These are phyloP conservation scores for Penicillium odoratum DNA, from an alignment of 495 filamentous ascomycete species.

Conservation along the genomic window DNA sequence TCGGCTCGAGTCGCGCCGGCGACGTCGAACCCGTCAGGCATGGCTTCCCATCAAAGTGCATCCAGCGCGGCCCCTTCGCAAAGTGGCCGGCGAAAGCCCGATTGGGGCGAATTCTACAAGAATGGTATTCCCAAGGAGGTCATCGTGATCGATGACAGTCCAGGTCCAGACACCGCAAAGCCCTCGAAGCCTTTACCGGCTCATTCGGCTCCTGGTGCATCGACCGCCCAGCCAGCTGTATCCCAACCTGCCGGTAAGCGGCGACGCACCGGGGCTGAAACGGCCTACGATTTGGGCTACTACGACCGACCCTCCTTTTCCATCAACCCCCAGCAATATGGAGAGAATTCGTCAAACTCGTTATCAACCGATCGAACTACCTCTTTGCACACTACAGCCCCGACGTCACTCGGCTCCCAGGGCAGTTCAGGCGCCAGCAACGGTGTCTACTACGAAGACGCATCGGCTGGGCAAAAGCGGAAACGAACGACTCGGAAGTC, in stretches of 20 bases:
- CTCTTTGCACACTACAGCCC: constrained; percentile 82
- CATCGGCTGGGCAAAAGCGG: constrained; percentile 74
- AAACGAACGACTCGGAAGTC: constrained; percentile 80
- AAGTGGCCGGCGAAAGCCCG: constrained; percentile 61
- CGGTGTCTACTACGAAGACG: constrained; percentile 53
- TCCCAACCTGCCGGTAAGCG: constrained; percentile 62
- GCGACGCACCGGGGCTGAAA: constrained; percentile 61
- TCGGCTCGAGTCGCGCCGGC: constrained; percentile 34
- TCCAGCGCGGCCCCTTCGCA: constrained; percentile 46
- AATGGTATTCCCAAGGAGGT: constrained; percentile 91
- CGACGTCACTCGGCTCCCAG: constrained; percentile 83
- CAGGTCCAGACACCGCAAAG: constrained; percentile 59
- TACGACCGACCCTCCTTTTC: constrained; percentile 64
- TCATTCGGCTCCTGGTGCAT: constrained; percentile 21
- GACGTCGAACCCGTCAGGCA: constrained; percentile 36
- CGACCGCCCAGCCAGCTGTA: constrained; percentile 21
- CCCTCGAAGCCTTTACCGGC: constrained; percentile 35
- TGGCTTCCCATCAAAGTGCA: constrained; percentile 33
- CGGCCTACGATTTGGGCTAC: constrained; percentile 64
- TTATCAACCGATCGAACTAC: constrained; percentile 85
- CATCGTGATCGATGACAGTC: constrained; percentile 94
- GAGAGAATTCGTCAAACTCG: constrained; percentile 65
- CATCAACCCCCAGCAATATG: constrained; percentile 67
- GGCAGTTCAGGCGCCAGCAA: constrained; percentile 61
- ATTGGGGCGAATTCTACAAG: constrained; percentile 91